These are phyloP conservation scores for Ensete glaucum DNA, from an alignment of 176 grass and related monocot genomes.

Conservation along the genomic window DNA sequence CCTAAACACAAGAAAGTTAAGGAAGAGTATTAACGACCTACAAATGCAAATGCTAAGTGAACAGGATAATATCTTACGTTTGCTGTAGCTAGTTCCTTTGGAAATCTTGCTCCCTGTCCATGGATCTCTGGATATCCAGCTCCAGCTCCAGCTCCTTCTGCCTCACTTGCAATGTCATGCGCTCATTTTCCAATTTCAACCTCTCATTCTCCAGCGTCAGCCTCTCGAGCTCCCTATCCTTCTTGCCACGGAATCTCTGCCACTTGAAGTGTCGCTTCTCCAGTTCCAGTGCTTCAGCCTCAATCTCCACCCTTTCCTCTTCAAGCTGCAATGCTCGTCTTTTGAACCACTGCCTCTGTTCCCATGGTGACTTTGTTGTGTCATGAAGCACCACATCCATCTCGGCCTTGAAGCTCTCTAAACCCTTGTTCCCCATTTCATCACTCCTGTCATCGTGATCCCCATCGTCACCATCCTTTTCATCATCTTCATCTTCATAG, in stretches of 20 bases:
- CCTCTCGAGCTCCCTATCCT: constrained; percentile 25
- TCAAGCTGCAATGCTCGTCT: constrained; percentile 6
- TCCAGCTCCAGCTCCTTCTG: constrained; percentile 20
- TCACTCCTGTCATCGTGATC: neutral
- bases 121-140: neutral
- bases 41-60: neutral
- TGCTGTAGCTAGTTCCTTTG: neutral
- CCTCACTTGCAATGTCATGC: constrained; percentile 12
- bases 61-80: constrained; percentile 7
- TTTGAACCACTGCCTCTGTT: constrained; percentile 20
- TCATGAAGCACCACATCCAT: constrained; percentile 2
- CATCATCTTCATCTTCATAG: neutral
- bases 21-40: neutral
- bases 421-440: neutral
- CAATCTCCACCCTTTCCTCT: constrained; percentile 21
- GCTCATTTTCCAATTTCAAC: constrained; percentile 23
- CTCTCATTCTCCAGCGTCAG: constrained; percentile 21
- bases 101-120: constrained; percentile 1
- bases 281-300: constrained; percentile 8
- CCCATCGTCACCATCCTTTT: neutral
- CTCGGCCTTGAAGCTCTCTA: constrained; percentile 1
- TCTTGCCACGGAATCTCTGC: constrained; percentile 28
- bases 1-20: neutral
- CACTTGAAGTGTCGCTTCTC: constrained; percentile 25
- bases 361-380: neutral